These are phyloP conservation scores for Pseudoneurospora amorphoporcata DNA, from an alignment of 495 filamentous ascomycete species.

Conservation along the genomic window DNA sequence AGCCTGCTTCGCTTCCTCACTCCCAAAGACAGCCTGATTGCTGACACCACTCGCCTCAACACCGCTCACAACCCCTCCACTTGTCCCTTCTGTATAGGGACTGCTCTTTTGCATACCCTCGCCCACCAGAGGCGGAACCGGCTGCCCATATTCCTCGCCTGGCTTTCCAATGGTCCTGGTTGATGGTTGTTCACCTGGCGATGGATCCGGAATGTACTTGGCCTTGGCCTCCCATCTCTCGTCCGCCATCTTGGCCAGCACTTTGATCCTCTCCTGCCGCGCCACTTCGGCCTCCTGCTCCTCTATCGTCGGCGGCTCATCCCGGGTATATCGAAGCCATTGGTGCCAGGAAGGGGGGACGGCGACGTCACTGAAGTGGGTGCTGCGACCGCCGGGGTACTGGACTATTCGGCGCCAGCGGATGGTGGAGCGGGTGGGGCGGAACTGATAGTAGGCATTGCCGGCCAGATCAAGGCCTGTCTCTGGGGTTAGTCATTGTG, in stretches of 20 bases:
- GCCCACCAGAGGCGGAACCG: background rate
- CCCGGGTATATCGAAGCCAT: slow-evolving; percentile 82
- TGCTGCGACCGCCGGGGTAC: slow-evolving; percentile 36
- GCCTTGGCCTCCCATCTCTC: slow-evolving; percentile 76
- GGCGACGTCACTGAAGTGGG: slow-evolving; percentile 55
- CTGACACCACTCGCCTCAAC: background rate
- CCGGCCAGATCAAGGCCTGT: slow-evolving; percentile 74
- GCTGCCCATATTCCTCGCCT: background rate
- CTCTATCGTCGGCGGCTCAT: slow-evolving; percentile 54
- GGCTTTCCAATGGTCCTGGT: background rate
- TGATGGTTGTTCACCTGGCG: slow-evolving; percentile 3
- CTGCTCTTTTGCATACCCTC: slow-evolving; percentile 1
- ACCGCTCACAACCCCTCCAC: background rate
- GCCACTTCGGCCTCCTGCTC: slow-evolving; percentile 65
- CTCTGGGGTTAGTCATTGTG: slow-evolving; percentile 7
- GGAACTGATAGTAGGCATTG: slow-evolving; percentile 95
- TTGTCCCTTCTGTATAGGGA: background rate
- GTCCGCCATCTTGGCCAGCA: slow-evolving; percentile 69
- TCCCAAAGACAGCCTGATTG: background rate
- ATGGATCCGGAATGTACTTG: slow-evolving; percentile 15
- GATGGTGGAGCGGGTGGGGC: slow-evolving; percentile 36
- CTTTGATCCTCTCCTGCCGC: slow-evolving; percentile 58
- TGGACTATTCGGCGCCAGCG: slow-evolving; percentile 58
- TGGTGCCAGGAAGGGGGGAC: slow-evolving; percentile 80
- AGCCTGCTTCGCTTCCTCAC: background rate